phyloP scores from a whole-genome alignment of 805 yeast species.

The Yamadazyma tumulicola region DNA sequence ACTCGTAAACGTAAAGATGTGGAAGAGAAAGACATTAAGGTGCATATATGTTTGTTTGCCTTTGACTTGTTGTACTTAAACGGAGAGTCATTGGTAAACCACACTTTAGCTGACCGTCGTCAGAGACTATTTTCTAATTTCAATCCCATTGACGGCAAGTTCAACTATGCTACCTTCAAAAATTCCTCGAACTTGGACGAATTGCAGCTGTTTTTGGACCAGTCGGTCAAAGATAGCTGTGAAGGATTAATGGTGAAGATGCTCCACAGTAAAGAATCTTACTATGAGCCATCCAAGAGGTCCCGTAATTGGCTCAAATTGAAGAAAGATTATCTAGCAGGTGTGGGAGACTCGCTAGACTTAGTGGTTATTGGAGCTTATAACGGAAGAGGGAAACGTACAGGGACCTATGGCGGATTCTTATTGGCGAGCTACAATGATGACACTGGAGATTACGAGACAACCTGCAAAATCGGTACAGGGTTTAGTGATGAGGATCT shows the following conservation, averaged over 20 bases:
- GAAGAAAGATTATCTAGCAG: constrained; percentile 91
- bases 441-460: constrained; percentile 89
- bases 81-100: constrained; percentile 64
- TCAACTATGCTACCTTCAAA: constrained; percentile 73
- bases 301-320: constrained; percentile 93
- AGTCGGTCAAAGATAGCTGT: constrained; percentile 83
- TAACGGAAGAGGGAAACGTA: constrained; percentile 89
- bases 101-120: constrained; percentile 70
- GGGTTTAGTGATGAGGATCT: constrained; percentile 88
- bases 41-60: constrained; percentile 87
- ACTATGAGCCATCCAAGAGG: constrained; percentile 91
- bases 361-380: constrained; percentile 93
- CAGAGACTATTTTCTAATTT: constrained; percentile 54
- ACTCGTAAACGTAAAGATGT: constrained; percentile 95
- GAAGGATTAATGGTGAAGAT: constrained; percentile 97
- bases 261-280: constrained; percentile 74
- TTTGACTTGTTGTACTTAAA: constrained; percentile 81
- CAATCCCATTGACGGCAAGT: constrained; percentile 65
- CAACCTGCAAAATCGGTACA: constrained; percentile 96
- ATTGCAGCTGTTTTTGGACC: constrained; percentile 80
- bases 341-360: constrained; percentile 94
- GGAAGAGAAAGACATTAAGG: constrained; percentile 79
- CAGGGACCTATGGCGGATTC: constrained; percentile 94
- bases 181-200: constrained; percentile 70
- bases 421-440: constrained; percentile 84